A percentile compares a stretch with the other conserved stretches of the same genome.
Conservation (phyloP, 768 basidiomycete genomes). For the Boletales sp. region DNA sequence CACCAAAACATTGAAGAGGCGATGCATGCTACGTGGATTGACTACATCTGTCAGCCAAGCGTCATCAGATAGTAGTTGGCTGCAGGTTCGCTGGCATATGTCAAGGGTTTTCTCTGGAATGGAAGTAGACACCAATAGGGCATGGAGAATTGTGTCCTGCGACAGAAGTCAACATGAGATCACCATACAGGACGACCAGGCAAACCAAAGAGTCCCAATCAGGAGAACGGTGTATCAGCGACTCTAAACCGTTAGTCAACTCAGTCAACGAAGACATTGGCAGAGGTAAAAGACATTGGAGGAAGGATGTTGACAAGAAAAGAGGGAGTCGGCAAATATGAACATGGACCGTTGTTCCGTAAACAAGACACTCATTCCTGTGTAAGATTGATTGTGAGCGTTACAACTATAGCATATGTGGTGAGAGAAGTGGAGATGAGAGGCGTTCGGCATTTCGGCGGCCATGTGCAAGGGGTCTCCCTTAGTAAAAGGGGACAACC, state of each 20-base stretch:
- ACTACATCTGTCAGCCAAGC: conserved; percentile 19
- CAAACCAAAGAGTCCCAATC: conserved; percentile 32
- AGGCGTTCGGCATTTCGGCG: conserved; percentile 33
- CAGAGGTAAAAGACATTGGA: conserved; percentile 14
- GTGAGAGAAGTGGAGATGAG: conserved; percentile 34
- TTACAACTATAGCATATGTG: conserved; percentile 21
- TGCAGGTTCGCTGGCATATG: conserved; percentile 30
- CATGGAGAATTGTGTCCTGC: conserved; percentile 24
- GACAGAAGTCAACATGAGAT: conserved; percentile 10
- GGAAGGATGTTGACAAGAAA: conserved; percentile 10
- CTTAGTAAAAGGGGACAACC: conserved; percentile 16
- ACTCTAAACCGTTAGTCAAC: conserved; percentile 23
- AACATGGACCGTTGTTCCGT: conserved; percentile 25
- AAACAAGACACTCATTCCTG: conserved; percentile 29
- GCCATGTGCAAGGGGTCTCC: conserved; percentile 9
- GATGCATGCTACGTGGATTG: conserved; percentile 34
- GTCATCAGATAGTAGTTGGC: conserved; percentile 28
- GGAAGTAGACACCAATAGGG: conserved; percentile 23
- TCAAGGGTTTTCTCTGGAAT: conserved; percentile 30
- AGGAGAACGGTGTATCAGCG: conserved; percentile 21
- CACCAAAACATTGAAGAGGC: conserved; percentile 44
- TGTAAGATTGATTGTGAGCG: conserved; percentile 29
- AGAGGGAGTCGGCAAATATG: conserved; percentile 18
- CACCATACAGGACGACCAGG: conserved; percentile 5
- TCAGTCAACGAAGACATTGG: conserved; percentile 26